These are phyloP conservation scores for Pyricularia pennisetigena DNA, from an alignment of 2,329 filamentous ascomycete genomes.

Conservation along the genomic window DNA sequence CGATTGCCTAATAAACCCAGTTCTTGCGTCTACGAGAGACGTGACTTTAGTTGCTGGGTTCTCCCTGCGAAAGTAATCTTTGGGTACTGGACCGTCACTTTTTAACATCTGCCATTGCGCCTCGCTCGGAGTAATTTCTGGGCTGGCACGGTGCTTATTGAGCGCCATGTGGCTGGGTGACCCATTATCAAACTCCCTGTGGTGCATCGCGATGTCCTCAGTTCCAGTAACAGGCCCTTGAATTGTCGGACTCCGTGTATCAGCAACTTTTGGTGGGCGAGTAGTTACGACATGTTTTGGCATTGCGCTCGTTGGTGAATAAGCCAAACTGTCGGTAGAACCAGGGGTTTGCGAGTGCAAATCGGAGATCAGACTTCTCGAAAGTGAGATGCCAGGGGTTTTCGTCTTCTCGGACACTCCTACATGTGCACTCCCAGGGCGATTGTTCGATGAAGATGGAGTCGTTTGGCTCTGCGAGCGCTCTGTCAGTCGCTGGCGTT, in stretches of 20 bases:
- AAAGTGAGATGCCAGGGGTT: background rate
- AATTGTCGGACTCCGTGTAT: background rate
- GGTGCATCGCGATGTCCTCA: background rate
- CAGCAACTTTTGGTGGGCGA: background rate
- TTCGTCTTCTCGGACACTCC: background rate
- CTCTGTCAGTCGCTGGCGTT: background rate
- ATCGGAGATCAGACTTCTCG: background rate
- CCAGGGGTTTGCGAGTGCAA: background rate
- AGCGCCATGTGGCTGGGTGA: background rate
- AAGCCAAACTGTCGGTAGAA: background rate
- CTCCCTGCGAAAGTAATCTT: slow-evolving; percentile 39
- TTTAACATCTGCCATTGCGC: background rate
- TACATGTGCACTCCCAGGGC: background rate
- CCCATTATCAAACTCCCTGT: background rate
- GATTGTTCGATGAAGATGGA: background rate
- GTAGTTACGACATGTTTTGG: background rate
- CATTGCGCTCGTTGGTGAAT: background rate
- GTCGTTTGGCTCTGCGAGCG: background rate
- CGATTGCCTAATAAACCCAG: slow-evolving; percentile 31
- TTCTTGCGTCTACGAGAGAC: slow-evolving; percentile 42
- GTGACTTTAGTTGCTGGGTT: slow-evolving; percentile 48
- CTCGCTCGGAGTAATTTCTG: background rate
- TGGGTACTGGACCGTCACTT: background rate
- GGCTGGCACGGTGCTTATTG: background rate
- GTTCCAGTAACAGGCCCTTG: background rate